Conservation (phyloP, 1,284 basidiomycete genomes). For the Trametes versicolor region DNA sequence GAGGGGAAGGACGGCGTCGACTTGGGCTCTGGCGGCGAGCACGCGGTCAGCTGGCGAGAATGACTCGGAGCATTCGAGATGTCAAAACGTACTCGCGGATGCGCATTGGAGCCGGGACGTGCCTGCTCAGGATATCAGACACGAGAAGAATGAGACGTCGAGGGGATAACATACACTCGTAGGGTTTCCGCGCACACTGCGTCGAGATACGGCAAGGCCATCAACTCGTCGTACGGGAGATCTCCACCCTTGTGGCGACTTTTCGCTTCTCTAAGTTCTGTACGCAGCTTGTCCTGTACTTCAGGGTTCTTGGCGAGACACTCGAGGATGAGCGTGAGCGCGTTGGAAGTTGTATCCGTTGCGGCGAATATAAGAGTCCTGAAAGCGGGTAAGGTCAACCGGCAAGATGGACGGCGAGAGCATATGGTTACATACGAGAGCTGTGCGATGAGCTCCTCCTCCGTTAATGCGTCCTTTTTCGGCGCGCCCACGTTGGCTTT, state of each 20-base stretch:
- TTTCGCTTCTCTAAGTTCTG: conserved; percentile 1
- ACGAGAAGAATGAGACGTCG: neutral
- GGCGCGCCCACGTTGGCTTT: conserved; percentile 34
- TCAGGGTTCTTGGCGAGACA: conserved; percentile 11
- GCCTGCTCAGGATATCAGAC: neutral
- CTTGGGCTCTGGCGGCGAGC: conserved; percentile 36
- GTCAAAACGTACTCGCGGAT: conserved; percentile 6
- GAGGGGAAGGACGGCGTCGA: conserved; percentile 36
- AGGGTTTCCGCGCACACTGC: conserved; percentile 44
- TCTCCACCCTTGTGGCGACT: conserved; percentile 43
- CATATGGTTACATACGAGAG: conserved; percentile 43
- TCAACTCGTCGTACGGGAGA: conserved; percentile 20
- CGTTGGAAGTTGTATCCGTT: conserved; percentile 25
- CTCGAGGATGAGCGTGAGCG: conserved; percentile 25
- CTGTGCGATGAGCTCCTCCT: conserved; percentile 43
- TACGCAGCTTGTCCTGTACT: conserved; percentile 4
- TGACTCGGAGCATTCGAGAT: too few species aligned
- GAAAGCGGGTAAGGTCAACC: too few species aligned
- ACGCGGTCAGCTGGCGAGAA: too few species aligned
- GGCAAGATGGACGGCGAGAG: conserved; percentile 2
- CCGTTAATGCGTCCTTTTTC: conserved; percentile 39
- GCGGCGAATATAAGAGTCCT: conserved; percentile 30
- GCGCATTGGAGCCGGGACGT: conserved; percentile 3
- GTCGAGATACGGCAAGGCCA: conserved; percentile 58
- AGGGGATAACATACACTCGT: conserved; percentile 57